Evolutionary conservation across 108 stramenopile species (phyloP).

Genomic region (Nitzschia palea): DNA sequence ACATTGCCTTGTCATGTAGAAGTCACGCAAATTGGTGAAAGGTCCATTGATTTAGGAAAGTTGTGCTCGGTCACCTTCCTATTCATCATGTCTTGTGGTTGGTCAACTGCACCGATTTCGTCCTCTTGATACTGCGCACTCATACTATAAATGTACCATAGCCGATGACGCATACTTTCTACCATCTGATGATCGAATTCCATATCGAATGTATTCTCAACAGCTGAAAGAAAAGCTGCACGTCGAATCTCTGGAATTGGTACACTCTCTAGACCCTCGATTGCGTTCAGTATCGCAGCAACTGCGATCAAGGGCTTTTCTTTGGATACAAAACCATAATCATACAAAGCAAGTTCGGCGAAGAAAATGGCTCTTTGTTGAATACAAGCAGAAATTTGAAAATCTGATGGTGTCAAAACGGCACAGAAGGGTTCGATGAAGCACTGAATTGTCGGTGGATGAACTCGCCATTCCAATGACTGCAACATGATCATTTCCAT

Average conservation of each 20-base stretch:
- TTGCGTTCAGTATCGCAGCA: slow-evolving; percentile 45
- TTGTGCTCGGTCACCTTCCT: neutral
- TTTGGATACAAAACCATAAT: slow-evolving; percentile 60
- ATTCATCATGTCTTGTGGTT: neutral
- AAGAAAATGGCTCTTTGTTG: slow-evolving; percentile 57
- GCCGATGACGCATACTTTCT: slow-evolving; percentile 27
- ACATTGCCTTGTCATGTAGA: neutral
- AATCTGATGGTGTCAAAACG: neutral
- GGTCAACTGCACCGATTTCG: neutral
- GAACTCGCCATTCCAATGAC: slow-evolving; percentile 45
- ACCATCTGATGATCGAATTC: neutral
- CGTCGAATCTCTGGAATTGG: neutral
- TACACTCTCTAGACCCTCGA: slow-evolving; percentile 21
- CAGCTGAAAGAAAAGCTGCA: neutral
- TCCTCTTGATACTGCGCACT: slow-evolving; percentile 39
- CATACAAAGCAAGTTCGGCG: slow-evolving; percentile 64
- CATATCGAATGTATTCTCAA: slow-evolving; percentile 2
- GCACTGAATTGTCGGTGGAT: slow-evolving; percentile 50
- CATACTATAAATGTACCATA: slow-evolving; percentile 51
- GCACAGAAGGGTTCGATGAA: slow-evolving; percentile 34
- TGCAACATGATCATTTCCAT: slow-evolving; percentile 54
- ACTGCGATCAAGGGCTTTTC: slow-evolving; percentile 46
- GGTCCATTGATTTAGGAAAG: neutral
- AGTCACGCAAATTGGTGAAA: neutral
- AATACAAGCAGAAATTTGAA: neutral